phyloP scores from a whole-genome alignment of 1,139 yeast species.

The Blastobotrys capitulatus region DNA sequence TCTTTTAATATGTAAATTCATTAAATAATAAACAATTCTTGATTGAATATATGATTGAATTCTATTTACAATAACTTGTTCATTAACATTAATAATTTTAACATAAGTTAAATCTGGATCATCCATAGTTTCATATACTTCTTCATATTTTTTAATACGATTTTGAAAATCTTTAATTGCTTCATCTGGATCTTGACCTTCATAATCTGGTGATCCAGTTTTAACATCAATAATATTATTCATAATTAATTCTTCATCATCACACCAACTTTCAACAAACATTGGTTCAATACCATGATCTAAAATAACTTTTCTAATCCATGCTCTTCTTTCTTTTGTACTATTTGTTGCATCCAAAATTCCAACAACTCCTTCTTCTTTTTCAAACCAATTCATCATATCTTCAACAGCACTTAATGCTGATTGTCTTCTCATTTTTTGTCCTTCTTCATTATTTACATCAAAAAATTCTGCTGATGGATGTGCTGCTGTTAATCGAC shows the following conservation, averaged over 20 bases:
- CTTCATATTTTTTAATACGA: slow-evolving; percentile 69
- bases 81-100: slow-evolving; percentile 78
- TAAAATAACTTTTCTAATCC: slow-evolving; percentile 59
- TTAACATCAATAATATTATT: slow-evolving; percentile 82
- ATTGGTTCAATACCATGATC: slow-evolving; percentile 75
- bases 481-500: slow-evolving; percentile 55
- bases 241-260: slow-evolving; percentile 69
- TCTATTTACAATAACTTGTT: slow-evolving; percentile 80
- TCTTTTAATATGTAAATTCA: slow-evolving; percentile 92
- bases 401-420: slow-evolving; percentile 70
- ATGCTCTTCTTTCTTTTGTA: slow-evolving; percentile 62
- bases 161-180: slow-evolving; percentile 69
- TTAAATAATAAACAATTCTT: slow-evolving; percentile 88
- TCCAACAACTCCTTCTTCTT: slow-evolving; percentile 82
- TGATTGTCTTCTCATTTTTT: slow-evolving; percentile 59
- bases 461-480: slow-evolving; percentile 78
- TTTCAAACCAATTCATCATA: slow-evolving; percentile 81
- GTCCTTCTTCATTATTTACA: slow-evolving; percentile 58
- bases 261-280: slow-evolving; percentile 89
- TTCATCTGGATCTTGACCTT: slow-evolving; percentile 60
- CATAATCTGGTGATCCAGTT: slow-evolving; percentile 82
- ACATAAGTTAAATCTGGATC: slow-evolving; percentile 75
- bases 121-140: slow-evolving; percentile 58
- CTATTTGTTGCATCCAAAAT: slow-evolving; percentile 86
- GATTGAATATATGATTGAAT: slow-evolving; percentile 87